A percentile compares a stretch with the other conserved stretches of the same genome.
Conservation (phyloP, 2,329 filamentous ascomycete genomes). For the Penicillium hordei region DNA sequence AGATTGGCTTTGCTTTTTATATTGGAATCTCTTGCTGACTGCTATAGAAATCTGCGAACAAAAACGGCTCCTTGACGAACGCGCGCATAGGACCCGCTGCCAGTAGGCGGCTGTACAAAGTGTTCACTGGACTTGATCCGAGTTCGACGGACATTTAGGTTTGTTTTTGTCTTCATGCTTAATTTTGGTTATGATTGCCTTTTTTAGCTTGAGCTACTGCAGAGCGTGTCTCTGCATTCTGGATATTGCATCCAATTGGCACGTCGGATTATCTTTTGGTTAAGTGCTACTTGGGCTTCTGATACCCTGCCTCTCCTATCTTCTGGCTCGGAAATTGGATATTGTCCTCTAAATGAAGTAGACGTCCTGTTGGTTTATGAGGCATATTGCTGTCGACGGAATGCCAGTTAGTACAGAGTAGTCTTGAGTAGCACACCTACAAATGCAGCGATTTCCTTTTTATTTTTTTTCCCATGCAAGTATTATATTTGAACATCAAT, state of each 20-base stretch:
- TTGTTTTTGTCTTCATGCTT: background rate
- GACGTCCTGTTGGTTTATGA: background rate
- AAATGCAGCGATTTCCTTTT: background rate
- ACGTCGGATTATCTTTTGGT: background rate
- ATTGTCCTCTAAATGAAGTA: background rate
- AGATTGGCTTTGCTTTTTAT: background rate
- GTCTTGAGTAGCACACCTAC: background rate
- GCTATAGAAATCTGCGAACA: constrained; percentile 49
- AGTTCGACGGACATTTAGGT: constrained; percentile 44
- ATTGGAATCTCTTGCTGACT: background rate
- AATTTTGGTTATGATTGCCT: background rate
- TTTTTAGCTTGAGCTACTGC: background rate
- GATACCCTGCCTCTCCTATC: too few relatives aligned
- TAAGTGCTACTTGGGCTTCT: background rate
- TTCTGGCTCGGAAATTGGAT: background rate
- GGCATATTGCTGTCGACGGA: background rate
- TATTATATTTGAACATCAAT: background rate
- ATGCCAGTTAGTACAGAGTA: background rate
- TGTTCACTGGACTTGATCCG: constrained; percentile 50
- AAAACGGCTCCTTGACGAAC: constrained; percentile 47
- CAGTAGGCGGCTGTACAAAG: constrained; percentile 50
- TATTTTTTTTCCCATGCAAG: background rate
- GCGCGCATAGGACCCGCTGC: constrained; percentile 49
- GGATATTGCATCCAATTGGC: background rate
- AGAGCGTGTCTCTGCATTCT: background rate